A percentile compares a stretch with the other conserved stretches of the same genome.
phyloP scores from a whole-genome alignment of 2,329 filamentous ascomycete species.

The Monosporascus sp. region DNA sequence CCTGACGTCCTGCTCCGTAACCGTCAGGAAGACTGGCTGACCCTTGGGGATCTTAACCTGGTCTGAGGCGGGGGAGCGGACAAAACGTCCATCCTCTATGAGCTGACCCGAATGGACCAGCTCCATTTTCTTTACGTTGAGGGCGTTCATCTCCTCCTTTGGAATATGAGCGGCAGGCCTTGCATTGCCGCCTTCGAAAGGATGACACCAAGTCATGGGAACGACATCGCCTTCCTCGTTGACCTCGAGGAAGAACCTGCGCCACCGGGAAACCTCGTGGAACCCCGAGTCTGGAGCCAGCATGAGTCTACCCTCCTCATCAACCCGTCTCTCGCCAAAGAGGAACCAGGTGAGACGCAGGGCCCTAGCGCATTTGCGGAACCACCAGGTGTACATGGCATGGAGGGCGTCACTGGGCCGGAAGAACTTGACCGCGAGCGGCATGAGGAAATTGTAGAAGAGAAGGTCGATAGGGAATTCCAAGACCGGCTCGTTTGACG shows the following conservation, averaged over 20 bases:
- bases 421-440: conserved; percentile 76
- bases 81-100: conserved; percentile 70
- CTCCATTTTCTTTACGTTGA: conserved; percentile 35
- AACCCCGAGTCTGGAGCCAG: conserved; percentile 32
- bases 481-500: conserved; percentile 83
- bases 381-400: conserved; percentile 92
- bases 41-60: conserved; percentile 91
- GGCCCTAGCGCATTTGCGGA: conserved; percentile 73
- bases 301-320: conserved; percentile 72
- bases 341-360: conserved; percentile 87
- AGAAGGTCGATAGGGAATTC: conserved; percentile 93
- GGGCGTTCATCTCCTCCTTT: conserved; percentile 28
- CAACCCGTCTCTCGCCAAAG: conserved; percentile 73
- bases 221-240: conserved; percentile 36
- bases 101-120: conserved; percentile 51
- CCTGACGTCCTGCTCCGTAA: conserved; percentile 61
- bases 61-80: conserved; percentile 89
- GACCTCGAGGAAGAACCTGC: conserved; percentile 42
- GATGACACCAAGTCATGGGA: conserved; percentile 53
- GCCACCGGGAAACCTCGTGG: conserved; percentile 32
- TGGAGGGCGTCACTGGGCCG: conserved; percentile 81
- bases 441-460: conserved; percentile 96
- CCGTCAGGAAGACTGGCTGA: conserved; percentile 71
- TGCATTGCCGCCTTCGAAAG: conserved; percentile 43
- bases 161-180: conserved; percentile 35